Percentiles rank a stretch among this genome's conserved stretches.
These are phyloP conservation scores for Tritrichomonas foetus DNA, from an alignment of 208 protist genomes.

Conservation along the genomic window DNA sequence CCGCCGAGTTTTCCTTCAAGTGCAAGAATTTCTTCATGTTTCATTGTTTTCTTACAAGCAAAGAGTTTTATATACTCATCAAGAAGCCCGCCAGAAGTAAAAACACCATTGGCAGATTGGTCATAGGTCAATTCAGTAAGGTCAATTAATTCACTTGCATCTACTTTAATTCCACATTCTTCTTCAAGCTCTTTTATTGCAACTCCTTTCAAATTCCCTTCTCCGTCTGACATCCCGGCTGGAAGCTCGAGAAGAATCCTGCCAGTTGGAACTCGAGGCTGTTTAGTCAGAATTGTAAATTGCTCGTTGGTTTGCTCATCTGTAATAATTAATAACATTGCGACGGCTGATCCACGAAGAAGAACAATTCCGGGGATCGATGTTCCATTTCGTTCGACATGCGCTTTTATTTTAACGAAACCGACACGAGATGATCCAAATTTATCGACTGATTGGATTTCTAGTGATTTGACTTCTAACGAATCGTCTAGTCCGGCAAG, in stretches of 20 bases:
- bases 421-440: not conserved
- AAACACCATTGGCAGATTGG: not conserved
- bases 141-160: not conserved
- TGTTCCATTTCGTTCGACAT: not conserved
- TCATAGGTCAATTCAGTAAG: not conserved
- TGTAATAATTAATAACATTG: not conserved
- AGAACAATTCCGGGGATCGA: not conserved
- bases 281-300: not conserved
- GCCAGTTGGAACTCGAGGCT: not conserved
- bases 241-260: not conserved
- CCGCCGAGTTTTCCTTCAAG: not conserved
- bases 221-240: constrained; percentile 1
- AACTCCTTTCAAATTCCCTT: not conserved
- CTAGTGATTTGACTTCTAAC: not conserved
- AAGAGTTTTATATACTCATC: not conserved
- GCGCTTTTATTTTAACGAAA: not conserved
- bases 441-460: constrained; percentile 36
- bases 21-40: not conserved
- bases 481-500: not conserved
- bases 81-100: not conserved
- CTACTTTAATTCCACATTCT: not conserved
- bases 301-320: not conserved
- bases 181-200: constrained; percentile 39
- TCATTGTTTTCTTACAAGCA: not conserved
- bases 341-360: not conserved